Percentiles rank a stretch among this genome's conserved stretches.
phyloP scores from a whole-genome alignment of 1,284 basidiomycete genomes.

The Papiliotrema terrestris region DNA sequence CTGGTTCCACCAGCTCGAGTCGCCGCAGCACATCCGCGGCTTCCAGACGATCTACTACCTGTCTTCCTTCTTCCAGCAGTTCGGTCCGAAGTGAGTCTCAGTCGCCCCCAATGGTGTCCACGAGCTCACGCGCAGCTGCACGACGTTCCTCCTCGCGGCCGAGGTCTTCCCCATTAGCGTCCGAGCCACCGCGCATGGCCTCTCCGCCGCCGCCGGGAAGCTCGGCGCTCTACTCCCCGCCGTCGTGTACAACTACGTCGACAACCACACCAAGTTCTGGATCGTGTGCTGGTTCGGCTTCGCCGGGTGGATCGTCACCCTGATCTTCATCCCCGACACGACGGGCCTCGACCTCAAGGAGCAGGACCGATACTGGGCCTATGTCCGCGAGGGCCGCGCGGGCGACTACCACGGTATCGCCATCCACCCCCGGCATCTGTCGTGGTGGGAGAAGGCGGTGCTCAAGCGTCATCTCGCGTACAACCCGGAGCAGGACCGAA shows the following conservation, averaged over 20 bases:
- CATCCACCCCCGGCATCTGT: slow-evolving; percentile 55
- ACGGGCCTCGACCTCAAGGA: slow-evolving; percentile 57
- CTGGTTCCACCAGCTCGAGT: slow-evolving; percentile 45
- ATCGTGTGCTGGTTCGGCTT: slow-evolving; percentile 57
- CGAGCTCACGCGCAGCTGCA: slow-evolving; percentile 26
- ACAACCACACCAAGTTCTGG: slow-evolving; percentile 53
- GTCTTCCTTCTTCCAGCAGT: slow-evolving; percentile 55
- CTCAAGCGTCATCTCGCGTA: slow-evolving; percentile 54
- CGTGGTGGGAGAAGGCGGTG: slow-evolving; percentile 51
- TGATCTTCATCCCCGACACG: slow-evolving; percentile 54
- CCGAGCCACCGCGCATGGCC: slow-evolving; percentile 52
- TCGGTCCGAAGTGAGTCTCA: slow-evolving; percentile 51
- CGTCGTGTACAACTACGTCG: slow-evolving; percentile 48
- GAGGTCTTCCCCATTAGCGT: slow-evolving; percentile 55
- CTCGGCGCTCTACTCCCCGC: slow-evolving; percentile 52
- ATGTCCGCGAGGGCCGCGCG: slow-evolving; percentile 52
- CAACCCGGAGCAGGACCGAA: slow-evolving; percentile 53
- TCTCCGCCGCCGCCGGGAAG: slow-evolving; percentile 53
- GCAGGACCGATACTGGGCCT: slow-evolving; percentile 57
- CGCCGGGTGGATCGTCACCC: slow-evolving; percentile 51
- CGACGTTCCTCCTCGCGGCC: slow-evolving; percentile 50
- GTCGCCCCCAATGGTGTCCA: neutral
- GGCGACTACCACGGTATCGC: slow-evolving; percentile 57
- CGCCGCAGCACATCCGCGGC: slow-evolving; percentile 41
- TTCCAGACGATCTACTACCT: slow-evolving; percentile 56